Conservation (phyloP, 805 yeast species). For the Blastobotrys americana region DNA sequence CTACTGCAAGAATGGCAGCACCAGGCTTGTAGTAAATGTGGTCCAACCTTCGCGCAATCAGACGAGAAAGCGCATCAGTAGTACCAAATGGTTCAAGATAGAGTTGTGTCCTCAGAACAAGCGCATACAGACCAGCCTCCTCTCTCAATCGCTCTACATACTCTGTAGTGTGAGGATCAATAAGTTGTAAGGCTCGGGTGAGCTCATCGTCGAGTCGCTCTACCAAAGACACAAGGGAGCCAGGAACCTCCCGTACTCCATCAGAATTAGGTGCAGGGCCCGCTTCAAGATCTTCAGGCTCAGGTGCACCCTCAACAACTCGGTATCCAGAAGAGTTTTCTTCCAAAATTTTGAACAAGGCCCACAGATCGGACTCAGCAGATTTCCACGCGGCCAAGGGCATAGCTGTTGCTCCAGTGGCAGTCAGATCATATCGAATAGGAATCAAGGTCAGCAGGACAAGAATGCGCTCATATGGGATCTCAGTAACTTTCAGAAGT, state of each 20-base stretch:
- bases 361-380: constrained; percentile 54
- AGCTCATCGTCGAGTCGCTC: constrained; percentile 96
- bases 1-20: constrained; percentile 60
- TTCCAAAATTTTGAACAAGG: constrained; percentile 64
- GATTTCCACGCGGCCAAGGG: constrained; percentile 75
- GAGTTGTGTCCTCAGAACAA: constrained; percentile 77
- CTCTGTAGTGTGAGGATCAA: constrained; percentile 94
- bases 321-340: constrained; percentile 48
- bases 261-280: constrained; percentile 50
- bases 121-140: constrained; percentile 66
- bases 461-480: constrained; percentile 69
- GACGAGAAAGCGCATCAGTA: constrained; percentile 50
- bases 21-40: constrained; percentile 89
- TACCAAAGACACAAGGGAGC: constrained; percentile 77
- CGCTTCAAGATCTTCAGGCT: constrained; percentile 61
- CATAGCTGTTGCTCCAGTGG: constrained; percentile 56
- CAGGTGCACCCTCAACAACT: constrained; percentile 79
- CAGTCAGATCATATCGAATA: constrained; percentile 73
- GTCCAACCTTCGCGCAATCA: constrained; percentile 77
- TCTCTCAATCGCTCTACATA: constrained; percentile 85
- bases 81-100: constrained; percentile 53
- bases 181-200: constrained; percentile 73
- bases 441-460: constrained; percentile 78
- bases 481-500: constrained; percentile 41
- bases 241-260: constrained; percentile 70